Evolutionary conservation across 2,329 filamentous ascomycete species (phyloP), one percentile per base, ranked within the genome.

Genomic region (Fusarium aywerte): DNA sequence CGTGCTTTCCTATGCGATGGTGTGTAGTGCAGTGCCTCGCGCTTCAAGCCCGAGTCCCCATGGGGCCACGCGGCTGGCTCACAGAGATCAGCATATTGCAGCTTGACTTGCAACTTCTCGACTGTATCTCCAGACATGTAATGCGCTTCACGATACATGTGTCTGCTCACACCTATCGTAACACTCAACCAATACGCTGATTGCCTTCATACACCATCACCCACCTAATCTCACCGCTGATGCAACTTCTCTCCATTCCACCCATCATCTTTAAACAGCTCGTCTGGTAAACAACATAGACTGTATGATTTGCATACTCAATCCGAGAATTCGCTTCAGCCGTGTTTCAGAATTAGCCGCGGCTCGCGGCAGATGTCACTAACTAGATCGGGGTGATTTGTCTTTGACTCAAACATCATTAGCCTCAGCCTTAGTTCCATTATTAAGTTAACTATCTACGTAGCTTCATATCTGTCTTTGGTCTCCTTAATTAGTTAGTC

Each of bases 311-410:
- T 38, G n/a, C 32, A 49, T 49, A 49, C 32, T 25, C 32, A 36
- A 49, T 20, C 32, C n/a, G 36, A 53, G 47, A 58, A 62, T 58
- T 57, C 40, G 42, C 23, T 49, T 33, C 45, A 49, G 45, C 45
- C 32, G 23, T 49, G 50, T 49, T 62, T 61, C 43, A 66, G 50
- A 36, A 38, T 45, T 31, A 39, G 36, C 43, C 53, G 50, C 50
- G 67, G 60, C 40, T 62, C 50, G 39, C 53, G 65, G 38, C 39
- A 59, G 47, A 40, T 42, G 38, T 29, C 49, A 65, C 69, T 72
- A 67, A 56, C 57, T 59, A 25, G 27, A 69, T 68, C 49, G 43
- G 62, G 59, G 13, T 49, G 32, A n/a, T 20, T 42, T 60, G 48
- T 58, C 62, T 58, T 52, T 40, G 50, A 68, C 62, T 50, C 43